These are phyloP conservation scores for Trifolium repens DNA, from an alignment of 306 rosid genomes.

Conservation along the genomic window DNA sequence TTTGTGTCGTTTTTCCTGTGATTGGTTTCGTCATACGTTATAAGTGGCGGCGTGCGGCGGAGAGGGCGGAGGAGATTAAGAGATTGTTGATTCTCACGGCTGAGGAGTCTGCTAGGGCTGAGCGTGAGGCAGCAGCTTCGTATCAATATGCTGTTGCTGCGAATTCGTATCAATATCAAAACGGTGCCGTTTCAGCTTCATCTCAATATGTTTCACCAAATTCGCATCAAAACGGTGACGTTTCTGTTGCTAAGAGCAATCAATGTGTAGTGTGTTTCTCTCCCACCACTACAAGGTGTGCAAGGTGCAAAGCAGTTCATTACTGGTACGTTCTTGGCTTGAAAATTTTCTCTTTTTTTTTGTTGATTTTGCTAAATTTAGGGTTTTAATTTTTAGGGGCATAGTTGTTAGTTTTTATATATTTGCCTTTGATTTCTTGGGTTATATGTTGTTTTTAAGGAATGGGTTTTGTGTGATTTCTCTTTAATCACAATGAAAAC, in stretches of 20 bases:
- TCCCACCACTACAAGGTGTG: conserved; percentile 79
- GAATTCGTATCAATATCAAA: conserved; percentile 5
- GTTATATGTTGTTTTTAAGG: not conserved
- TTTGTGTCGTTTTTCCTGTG: conserved; percentile 52
- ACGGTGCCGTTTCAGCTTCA: not conserved
- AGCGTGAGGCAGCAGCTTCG: conserved; percentile 60
- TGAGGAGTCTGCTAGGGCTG: conserved; percentile 79
- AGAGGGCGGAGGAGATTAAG: conserved; percentile 74
- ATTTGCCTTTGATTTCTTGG: conserved; percentile 18
- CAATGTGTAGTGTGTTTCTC: conserved; percentile 71
- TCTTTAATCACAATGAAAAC: conserved; percentile 3
- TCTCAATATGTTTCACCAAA: conserved; percentile 2
- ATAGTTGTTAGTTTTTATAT: not conserved
- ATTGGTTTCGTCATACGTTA: conserved; percentile 50
- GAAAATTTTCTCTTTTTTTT: not conserved
- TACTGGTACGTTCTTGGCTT: conserved; percentile 62
- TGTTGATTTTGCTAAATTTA: not conserved
- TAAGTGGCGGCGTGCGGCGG: conserved; percentile 61
- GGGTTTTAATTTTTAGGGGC: not conserved
- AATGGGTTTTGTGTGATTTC: conserved; percentile 11
- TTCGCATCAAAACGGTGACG: conserved; percentile 34
- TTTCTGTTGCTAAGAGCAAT: conserved; percentile 32
- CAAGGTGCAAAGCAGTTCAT: conserved; percentile 77
- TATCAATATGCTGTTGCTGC: conserved; percentile 30
- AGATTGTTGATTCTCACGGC: conserved; percentile 66